These are phyloP conservation scores for Funneliformis mosseae DNA, from an alignment of 192 early-diverging fungal genomes.

Conservation along the genomic window DNA sequence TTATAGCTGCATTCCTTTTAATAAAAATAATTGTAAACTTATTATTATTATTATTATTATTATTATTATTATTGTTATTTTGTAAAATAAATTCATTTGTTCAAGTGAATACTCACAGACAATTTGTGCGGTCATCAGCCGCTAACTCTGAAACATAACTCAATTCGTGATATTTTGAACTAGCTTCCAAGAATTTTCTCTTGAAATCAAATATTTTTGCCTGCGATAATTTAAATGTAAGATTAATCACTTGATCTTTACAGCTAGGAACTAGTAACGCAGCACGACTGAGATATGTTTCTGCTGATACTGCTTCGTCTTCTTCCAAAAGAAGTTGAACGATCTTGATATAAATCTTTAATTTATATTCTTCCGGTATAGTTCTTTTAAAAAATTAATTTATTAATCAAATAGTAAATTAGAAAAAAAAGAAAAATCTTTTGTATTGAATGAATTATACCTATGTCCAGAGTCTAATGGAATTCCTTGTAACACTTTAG, in stretches of 20 bases:
- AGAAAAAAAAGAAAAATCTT: background rate
- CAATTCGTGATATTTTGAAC: constrained; percentile 81
- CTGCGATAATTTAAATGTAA: constrained; percentile 80
- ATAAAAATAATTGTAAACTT: background rate
- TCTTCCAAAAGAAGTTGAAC: constrained; percentile 85
- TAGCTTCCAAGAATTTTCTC: constrained; percentile 83
- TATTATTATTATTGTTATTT: too few relatives aligned
- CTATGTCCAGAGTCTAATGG: constrained; percentile 90
- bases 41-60: too few relatives aligned
- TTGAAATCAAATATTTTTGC: constrained; percentile 85
- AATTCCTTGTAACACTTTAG: constrained; percentile 82
- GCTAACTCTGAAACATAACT: constrained; percentile 70
- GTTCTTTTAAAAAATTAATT: constrained; percentile 38
- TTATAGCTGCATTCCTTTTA: constrained; percentile 72
- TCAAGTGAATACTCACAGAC: constrained; percentile 49
- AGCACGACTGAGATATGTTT: constrained; percentile 84
- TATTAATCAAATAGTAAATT: background rate
- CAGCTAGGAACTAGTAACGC: constrained; percentile 62
- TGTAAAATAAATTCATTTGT: background rate
- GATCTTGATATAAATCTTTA: constrained; percentile 82
- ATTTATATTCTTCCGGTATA: constrained; percentile 67
- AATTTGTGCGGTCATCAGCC: constrained; percentile 58
- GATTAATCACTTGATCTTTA: constrained; percentile 52
- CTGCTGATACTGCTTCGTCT: constrained; percentile 79
- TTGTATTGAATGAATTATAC: constrained; percentile 28